Conservation (phyloP, 345 rosid species). For the Ceriops decandra region DNA sequence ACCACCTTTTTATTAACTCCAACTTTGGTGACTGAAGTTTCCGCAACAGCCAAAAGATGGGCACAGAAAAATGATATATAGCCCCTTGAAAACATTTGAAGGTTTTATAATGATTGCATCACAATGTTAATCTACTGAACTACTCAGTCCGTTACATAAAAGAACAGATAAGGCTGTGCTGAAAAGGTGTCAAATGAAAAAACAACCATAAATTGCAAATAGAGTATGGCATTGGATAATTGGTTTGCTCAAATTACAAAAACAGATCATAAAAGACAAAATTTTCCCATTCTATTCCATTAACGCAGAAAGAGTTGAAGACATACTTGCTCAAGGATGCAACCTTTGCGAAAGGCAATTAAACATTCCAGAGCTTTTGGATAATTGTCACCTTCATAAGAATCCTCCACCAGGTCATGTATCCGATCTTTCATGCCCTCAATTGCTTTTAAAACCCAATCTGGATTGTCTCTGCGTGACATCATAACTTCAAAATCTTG, state of each 20-base stretch:
- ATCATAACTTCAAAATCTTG: constrained; percentile 84
- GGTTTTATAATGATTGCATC: neutral
- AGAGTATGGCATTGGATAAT: neutral
- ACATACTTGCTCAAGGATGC: constrained; percentile 77
- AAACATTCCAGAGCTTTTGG: constrained; percentile 56
- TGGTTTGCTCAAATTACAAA: neutral
- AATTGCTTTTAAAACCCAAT: constrained; percentile 65
- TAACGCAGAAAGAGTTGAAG: neutral
- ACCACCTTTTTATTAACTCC: neutral
- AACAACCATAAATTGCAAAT: constrained; percentile 1
- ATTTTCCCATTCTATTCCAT: neutral
- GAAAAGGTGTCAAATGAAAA: too few relatives aligned
- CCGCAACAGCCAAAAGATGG: neutral
- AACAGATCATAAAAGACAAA: neutral
- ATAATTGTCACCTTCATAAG: constrained; percentile 38
- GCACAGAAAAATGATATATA: neutral
- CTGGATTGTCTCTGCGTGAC: constrained; percentile 67
- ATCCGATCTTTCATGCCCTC: constrained; percentile 55
- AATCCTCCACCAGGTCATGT: constrained; percentile 40
- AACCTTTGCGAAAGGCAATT: constrained; percentile 71
- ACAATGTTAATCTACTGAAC: neutral
- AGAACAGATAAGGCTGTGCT: neutral
- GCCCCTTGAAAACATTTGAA: neutral
- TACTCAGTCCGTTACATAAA: neutral
- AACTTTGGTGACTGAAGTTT: neutral